Evolutionary conservation across 495 filamentous ascomycete genomes (phyloP).

Genomic region (Neurospora intermedia): DNA sequence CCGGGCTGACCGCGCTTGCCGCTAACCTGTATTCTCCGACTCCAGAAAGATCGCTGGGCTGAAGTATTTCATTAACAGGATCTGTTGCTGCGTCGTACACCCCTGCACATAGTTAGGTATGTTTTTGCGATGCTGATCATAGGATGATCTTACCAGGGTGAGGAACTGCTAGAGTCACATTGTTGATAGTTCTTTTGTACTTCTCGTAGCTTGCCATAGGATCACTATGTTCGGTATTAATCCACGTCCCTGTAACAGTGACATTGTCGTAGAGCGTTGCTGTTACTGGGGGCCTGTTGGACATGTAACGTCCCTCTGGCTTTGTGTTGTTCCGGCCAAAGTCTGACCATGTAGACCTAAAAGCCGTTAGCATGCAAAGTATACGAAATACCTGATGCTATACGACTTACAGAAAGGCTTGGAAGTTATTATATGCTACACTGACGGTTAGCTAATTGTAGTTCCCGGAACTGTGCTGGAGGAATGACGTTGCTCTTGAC

Average conservation of each 20-base stretch:
- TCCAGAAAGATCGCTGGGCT: slow-evolving; percentile 52
- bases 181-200: slow-evolving; percentile 49
- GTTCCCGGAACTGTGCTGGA: not conserved
- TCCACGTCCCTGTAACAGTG: slow-evolving; percentile 51
- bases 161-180: slow-evolving; percentile 64
- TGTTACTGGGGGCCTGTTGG: slow-evolving; percentile 37
- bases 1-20: slow-evolving; percentile 54
- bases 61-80: slow-evolving; percentile 49
- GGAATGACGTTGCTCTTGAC: not conserved
- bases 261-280: slow-evolving; percentile 56
- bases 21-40: slow-evolving; percentile 54
- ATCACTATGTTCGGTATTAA: slow-evolving; percentile 36
- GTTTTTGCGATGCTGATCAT: not conserved
- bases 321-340: slow-evolving; percentile 26
- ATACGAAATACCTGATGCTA: not conserved
- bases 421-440: slow-evolving; percentile 23
- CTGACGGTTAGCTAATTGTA: not conserved
- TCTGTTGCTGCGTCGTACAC: slow-evolving; percentile 51
- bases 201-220: slow-evolving; percentile 34
- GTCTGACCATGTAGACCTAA: slow-evolving; percentile 32
- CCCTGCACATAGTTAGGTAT: slow-evolving; percentile 19
- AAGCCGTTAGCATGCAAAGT: not conserved
- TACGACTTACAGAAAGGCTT: slow-evolving; percentile 19
- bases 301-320: slow-evolving; percentile 25
- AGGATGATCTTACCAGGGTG: slow-evolving; percentile 31